A percentile compares a stretch with the other conserved stretches of the same genome.
phyloP scores from a whole-genome alignment of 1,284 basidiomycete species.

The Coniophora puteana region DNA sequence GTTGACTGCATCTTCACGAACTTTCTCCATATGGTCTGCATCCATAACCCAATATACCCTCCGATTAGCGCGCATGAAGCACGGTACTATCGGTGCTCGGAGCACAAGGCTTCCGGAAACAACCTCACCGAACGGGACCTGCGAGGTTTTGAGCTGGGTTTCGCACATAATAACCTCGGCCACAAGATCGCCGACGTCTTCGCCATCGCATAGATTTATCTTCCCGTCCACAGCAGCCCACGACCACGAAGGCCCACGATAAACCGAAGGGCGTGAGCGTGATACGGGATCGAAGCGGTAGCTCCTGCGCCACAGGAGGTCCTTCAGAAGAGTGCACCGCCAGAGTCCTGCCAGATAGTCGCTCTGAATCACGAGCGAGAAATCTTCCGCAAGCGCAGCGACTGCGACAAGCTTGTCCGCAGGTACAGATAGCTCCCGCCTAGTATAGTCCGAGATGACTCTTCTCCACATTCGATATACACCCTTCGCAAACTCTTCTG shows the following conservation, averaged over 20 bases:
- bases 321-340: constrained; percentile 2
- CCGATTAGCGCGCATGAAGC: too few relatives aligned
- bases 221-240: constrained; percentile 8
- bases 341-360: constrained; percentile 8
- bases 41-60: too few relatives aligned
- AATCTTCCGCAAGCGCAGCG: constrained; percentile 4
- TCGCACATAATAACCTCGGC: too few relatives aligned
- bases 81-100: too few relatives aligned
- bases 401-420: constrained; percentile 6
- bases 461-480: neutral
- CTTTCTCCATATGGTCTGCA: too few relatives aligned
- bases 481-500: neutral
- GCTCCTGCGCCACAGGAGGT: constrained; percentile 3
- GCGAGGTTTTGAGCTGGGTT: too few relatives aligned
- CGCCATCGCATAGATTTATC: too few relatives aligned
- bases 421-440: neutral
- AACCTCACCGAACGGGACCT: too few relatives aligned
- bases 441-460: constrained; percentile 1
- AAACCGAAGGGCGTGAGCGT: neutral
- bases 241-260: constrained; percentile 7
- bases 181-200: too few relatives aligned
- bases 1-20: too few relatives aligned
- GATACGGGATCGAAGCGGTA: too few relatives aligned
- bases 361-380: neutral
- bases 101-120: too few relatives aligned